Conservation (phyloP, 108 stramenopile species). For the Epipyxis sp. region DNA sequence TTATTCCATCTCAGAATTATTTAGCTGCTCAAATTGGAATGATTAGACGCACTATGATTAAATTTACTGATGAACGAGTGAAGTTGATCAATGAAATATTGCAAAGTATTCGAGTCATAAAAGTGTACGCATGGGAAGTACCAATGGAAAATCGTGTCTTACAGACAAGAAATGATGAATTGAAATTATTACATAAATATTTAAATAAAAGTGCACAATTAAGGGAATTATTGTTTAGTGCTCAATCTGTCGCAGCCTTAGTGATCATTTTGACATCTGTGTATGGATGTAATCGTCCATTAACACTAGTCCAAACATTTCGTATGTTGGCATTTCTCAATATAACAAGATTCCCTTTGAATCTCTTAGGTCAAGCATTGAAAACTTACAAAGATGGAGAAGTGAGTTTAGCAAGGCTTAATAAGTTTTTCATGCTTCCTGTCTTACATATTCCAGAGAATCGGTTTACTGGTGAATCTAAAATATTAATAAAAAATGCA, state of each 20-base stretch:
- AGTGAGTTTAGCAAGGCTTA: not conserved
- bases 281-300: not conserved
- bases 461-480: too few species aligned
- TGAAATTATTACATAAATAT: not conserved
- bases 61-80: slow-evolving; percentile 20
- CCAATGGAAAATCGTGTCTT: not conserved
- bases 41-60: not conserved
- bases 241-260: slow-evolving; percentile 13
- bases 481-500: not conserved
- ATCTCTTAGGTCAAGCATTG: slow-evolving; percentile 14
- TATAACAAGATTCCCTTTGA: slow-evolving; percentile 32
- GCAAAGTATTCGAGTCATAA: slow-evolving; percentile 21
- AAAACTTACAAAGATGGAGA: not conserved
- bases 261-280: not conserved
- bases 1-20: not conserved
- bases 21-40: slow-evolving; percentile 1
- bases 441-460: not conserved
- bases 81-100: slow-evolving; percentile 21
- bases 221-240: slow-evolving; percentile 12
- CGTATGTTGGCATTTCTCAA: slow-evolving; percentile 20
- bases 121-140: slow-evolving; percentile 28
- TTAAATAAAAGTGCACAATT: not conserved
- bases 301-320: not conserved
- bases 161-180: not conserved
- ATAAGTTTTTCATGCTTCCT: slow-evolving; percentile 9